Evolutionary conservation across 2,329 filamentous ascomycete species (phyloP).

Genomic region (Helotiales sp.): DNA sequence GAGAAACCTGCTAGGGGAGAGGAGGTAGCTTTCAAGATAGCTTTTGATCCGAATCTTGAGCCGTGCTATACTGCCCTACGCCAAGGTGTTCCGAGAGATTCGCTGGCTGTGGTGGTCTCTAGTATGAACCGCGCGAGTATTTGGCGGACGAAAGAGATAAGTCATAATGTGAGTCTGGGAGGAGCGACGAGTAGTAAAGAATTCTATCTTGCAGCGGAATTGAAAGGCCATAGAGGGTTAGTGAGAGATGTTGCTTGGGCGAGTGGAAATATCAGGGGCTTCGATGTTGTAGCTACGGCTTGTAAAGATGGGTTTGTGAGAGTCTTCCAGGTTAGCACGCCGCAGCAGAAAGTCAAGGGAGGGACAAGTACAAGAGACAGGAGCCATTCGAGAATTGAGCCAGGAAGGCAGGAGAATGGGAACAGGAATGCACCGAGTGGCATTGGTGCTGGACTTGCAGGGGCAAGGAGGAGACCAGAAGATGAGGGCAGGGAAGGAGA

Average conservation of each 20-base stretch:
- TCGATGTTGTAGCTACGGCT: conserved; percentile 87
- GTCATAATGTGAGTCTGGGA: conserved; percentile 50
- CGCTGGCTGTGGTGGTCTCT: conserved; percentile 79
- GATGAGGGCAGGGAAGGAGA: conserved; percentile 58
- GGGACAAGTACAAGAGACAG: conserved; percentile 29
- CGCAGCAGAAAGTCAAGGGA: conserved; percentile 44
- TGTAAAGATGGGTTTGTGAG: conserved; percentile 89
- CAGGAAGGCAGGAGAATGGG: conserved; percentile 23
- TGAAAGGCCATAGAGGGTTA: conserved; percentile 71
- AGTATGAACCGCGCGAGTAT: conserved; percentile 82
- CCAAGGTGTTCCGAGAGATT: conserved; percentile 78
- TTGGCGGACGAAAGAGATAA: conserved; percentile 70
- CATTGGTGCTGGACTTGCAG: conserved; percentile 53
- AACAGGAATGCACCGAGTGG: conserved; percentile 44
- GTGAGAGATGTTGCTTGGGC: conserved; percentile 92
- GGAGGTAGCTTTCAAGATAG: conserved; percentile 82
- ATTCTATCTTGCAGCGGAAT: conserved; percentile 81
- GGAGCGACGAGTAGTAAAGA: conserved; percentile 61
- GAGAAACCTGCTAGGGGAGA: conserved; percentile 73
- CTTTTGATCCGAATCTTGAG: conserved; percentile 85
- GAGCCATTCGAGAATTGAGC: conserved; percentile 25
- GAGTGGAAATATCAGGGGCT: conserved; percentile 84
- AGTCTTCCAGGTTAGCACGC: conserved; percentile 79
- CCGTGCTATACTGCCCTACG: conserved; percentile 75
- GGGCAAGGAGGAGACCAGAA: conserved; percentile 44